Evolutionary conservation across 2,329 filamentous ascomycete genomes (phyloP).

Genomic region (Pseudocercospora vitis): DNA sequence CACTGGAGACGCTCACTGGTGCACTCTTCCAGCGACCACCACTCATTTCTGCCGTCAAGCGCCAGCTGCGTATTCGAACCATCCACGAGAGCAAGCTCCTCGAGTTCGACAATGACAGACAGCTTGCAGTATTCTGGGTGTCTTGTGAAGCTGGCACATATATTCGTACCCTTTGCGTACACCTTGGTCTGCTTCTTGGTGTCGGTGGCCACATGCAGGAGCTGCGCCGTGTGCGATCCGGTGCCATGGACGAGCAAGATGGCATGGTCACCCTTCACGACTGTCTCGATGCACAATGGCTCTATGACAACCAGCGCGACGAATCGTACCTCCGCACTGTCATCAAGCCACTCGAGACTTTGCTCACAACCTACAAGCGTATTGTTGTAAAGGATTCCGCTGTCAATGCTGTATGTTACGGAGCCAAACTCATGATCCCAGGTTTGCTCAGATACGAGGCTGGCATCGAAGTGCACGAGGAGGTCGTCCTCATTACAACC

Average conservation of each 20-base stretch:
- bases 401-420: constrained; percentile 97
- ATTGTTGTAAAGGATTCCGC: constrained; percentile 92
- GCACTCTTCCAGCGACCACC: constrained; percentile 96
- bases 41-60: constrained; percentile 97
- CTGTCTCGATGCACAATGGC: constrained; percentile 93
- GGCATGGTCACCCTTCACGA: constrained; percentile 92
- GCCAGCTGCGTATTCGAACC: constrained; percentile 95
- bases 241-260: constrained; percentile 90
- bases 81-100: constrained; percentile 94
- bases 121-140: constrained; percentile 98
- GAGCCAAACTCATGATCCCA: constrained; percentile 98
- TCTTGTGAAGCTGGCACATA: constrained; percentile 98
- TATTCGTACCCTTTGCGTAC: constrained; percentile 96
- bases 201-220: constrained; percentile 99
- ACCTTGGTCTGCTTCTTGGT: constrained; percentile 73
- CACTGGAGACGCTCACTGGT: constrained; percentile 92
- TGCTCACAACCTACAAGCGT: constrained; percentile 91
- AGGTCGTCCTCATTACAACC: constrained; percentile 97
- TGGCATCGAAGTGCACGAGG: constrained; percentile 90
- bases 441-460: constrained; percentile 90
- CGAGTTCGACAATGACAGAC: constrained; percentile 98
- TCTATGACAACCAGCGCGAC: constrained; percentile 91
- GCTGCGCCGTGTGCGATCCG: constrained; percentile 86
- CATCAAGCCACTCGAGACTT: constrained; percentile 87
- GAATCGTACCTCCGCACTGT: constrained; percentile 89